Conservation (phyloP, 768 basidiomycete genomes). For the Psilocybe tampanensis region DNA sequence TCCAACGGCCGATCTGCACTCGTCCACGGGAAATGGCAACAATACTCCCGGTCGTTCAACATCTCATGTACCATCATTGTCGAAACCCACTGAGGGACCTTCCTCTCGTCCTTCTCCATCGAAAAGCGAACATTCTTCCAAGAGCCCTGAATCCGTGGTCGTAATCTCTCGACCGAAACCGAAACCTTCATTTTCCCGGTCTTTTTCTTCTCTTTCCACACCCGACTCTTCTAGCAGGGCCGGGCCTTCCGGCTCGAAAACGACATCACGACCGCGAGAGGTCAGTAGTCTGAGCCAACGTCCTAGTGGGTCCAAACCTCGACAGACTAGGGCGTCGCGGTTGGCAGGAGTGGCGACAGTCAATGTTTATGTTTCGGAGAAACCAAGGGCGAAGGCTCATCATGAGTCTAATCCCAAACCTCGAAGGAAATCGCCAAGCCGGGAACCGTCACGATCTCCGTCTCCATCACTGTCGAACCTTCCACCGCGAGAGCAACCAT, state of each 20-base stretch:
- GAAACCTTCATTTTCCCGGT: not conserved
- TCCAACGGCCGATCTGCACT: not conserved
- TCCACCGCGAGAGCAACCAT: not conserved
- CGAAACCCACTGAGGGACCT: too few relatives aligned
- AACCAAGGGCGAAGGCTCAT: not conserved
- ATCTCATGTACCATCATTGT: too few relatives aligned
- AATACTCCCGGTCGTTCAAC: not conserved
- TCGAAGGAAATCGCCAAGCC: not conserved
- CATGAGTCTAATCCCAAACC: slow-evolving; percentile 18
- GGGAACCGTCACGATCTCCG: not conserved
- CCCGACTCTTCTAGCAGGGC: not conserved
- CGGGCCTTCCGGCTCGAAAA: not conserved
- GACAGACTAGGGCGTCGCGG: slow-evolving; percentile 8
- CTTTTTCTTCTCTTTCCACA: not conserved
- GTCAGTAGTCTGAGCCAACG: not conserved
- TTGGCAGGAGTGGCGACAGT: slow-evolving; percentile 8
- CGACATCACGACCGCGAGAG: not conserved
- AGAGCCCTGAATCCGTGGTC: not conserved
- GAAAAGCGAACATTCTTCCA: not conserved
- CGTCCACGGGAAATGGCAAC: not conserved
- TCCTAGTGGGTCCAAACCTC: slow-evolving; percentile 1
- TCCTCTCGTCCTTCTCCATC: not conserved
- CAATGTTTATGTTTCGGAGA: not conserved
- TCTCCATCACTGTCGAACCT: not conserved
- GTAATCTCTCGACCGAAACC: not conserved